A percentile compares a stretch with the other conserved stretches of the same genome.
Conservation (phyloP, 768 basidiomycete genomes). For the Lactarius sanguifluus region DNA sequence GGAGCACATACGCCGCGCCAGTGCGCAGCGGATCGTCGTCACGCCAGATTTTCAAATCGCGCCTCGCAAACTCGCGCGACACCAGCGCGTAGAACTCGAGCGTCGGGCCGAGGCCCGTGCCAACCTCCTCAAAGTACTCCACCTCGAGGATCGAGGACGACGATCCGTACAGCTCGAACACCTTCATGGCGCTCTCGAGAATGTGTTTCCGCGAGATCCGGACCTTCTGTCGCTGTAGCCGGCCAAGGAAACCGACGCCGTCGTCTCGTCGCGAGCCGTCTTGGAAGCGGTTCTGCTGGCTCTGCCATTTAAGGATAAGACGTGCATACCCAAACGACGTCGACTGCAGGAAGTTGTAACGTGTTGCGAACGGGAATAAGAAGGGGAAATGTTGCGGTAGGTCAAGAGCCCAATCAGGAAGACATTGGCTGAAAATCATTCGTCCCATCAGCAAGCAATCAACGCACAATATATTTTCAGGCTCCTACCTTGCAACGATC, state of each 20-base stretch:
- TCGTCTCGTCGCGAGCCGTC: conserved; percentile 84
- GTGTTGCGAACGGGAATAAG: conserved; percentile 97
- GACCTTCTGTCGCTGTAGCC: conserved; percentile 93
- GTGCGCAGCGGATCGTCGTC: conserved; percentile 67
- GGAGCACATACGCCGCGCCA: conserved; percentile 71
- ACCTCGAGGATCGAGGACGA: conserved; percentile 94
- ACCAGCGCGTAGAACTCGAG: conserved; percentile 98
- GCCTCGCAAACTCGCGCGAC: conserved; percentile 89
- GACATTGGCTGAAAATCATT: conserved; percentile 65
- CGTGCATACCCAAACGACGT: conserved; percentile 98
- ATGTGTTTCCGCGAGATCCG: conserved; percentile 94
- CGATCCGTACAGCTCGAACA: conserved; percentile 94
- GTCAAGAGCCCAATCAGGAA: conserved; percentile 97
- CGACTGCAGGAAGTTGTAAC: conserved; percentile 95
- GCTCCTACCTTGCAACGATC: conserved; percentile 90
- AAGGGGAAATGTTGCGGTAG: conserved; percentile 97
- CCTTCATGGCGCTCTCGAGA: conserved; percentile 93
- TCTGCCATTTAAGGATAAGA: conserved; percentile 92
- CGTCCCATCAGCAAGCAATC: conserved; percentile 8
- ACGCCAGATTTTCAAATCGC: conserved; percentile 88
- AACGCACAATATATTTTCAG: not conserved
- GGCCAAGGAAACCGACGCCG: conserved; percentile 87
- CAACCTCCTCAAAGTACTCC: conserved; percentile 98
- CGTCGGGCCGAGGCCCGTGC: conserved; percentile 95
- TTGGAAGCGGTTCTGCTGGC: conserved; percentile 76